Evolutionary conservation across 75 land plant genomes (phyloP).

Genomic region (Cupressus sempervirens): DNA sequence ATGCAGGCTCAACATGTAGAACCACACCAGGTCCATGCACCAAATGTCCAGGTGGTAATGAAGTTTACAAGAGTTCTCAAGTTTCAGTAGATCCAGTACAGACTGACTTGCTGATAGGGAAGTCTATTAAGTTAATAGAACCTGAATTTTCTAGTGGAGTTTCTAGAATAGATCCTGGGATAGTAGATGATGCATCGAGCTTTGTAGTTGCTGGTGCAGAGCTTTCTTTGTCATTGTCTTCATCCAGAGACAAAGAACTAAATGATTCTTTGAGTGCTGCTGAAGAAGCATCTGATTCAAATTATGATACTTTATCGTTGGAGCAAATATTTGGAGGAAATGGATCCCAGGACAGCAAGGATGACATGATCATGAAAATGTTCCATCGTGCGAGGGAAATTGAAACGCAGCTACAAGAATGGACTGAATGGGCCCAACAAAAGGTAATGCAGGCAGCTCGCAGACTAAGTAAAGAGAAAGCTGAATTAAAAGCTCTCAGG

Average conservation of each 20-base stretch:
- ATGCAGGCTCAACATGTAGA: background rate
- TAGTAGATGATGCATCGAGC: constrained; percentile 8
- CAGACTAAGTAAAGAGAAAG: constrained; percentile 73
- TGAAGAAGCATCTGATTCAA: constrained; percentile 18
- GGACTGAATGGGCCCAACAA: constrained; percentile 94
- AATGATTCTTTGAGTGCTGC: constrained; percentile 10
- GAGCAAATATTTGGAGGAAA: constrained; percentile 34
- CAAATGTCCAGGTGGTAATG: background rate
- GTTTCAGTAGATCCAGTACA: constrained; percentile 5
- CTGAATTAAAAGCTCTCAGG: constrained; percentile 79
- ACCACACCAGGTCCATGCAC: constrained; percentile 9
- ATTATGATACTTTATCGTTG: constrained; percentile 15
- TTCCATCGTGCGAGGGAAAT: constrained; percentile 47
- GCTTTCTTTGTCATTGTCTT: constrained; percentile 52
- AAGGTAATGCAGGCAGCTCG: constrained; percentile 96
- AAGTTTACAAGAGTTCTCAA: constrained; percentile 3
- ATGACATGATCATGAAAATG: constrained; percentile 57
- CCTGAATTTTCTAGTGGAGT: background rate
- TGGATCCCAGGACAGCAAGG: constrained; percentile 51
- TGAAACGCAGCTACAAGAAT: constrained; percentile 71
- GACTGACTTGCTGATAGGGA: constrained; percentile 9
- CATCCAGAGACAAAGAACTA: constrained; percentile 20
- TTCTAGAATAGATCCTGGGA: background rate
- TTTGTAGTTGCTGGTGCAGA: constrained; percentile 39
- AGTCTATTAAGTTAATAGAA: background rate